Conservation (phyloP, 2,329 filamentous ascomycete genomes). For the Fonsecaea erecta region DNA sequence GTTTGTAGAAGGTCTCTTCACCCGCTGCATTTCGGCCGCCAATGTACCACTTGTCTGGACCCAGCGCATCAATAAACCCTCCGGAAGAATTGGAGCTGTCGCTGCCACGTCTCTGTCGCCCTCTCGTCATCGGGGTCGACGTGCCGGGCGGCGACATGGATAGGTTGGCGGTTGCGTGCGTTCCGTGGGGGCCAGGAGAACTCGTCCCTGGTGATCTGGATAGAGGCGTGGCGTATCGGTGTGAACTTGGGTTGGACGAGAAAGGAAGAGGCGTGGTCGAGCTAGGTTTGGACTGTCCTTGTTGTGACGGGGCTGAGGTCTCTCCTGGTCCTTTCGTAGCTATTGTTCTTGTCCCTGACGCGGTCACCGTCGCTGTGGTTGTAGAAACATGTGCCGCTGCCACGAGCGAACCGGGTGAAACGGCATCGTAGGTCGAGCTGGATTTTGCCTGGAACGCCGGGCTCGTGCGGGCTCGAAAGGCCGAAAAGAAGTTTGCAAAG, state of each 20-base stretch:
- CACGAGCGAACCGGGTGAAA: conserved; percentile 41
- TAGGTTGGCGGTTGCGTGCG: conserved; percentile 42
- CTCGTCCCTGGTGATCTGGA: conserved; percentile 35
- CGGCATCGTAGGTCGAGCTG: conserved; percentile 44
- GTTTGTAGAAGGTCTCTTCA: conserved; percentile 55
- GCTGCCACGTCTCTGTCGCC: conserved; percentile 52
- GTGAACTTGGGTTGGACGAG: conserved; percentile 27
- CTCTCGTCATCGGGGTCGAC: conserved; percentile 39
- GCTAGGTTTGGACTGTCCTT: conserved; percentile 46
- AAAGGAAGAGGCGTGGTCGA: conserved; percentile 33
- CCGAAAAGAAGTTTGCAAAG: conserved; percentile 69
- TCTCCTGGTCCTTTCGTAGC: conserved; percentile 49
- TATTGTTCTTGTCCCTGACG: conserved; percentile 53
- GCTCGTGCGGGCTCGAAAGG: conserved; percentile 66
- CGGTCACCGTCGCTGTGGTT: conserved; percentile 45
- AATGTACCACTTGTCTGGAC: conserved; percentile 58
- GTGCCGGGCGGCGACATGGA: conserved; percentile 44
- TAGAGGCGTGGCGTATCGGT: conserved; percentile 32
- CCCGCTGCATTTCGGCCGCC: conserved; percentile 53
- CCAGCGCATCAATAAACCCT: conserved; percentile 54
- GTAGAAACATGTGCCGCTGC: conserved; percentile 45
- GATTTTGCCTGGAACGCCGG: conserved; percentile 60
- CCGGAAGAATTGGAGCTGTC: conserved; percentile 54
- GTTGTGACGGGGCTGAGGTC: conserved; percentile 33
- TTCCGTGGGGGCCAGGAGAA: conserved; percentile 40